Percentiles rank a stretch among this genome's conserved stretches.
Conservation (phyloP, 139 green algal genomes). For the Volvox reticuliferus region DNA sequence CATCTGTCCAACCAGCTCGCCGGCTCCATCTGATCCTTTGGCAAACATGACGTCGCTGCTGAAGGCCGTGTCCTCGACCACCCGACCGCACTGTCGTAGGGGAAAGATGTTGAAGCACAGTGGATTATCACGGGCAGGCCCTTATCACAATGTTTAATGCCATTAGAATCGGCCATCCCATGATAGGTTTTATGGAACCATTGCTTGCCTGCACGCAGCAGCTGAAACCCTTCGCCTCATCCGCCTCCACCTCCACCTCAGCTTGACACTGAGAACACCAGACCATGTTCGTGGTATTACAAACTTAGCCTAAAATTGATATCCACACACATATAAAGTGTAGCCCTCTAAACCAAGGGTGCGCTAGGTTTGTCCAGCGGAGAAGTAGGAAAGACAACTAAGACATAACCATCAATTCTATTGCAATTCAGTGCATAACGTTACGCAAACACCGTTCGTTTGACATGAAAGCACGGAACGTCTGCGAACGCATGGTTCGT, state of each 20-base stretch:
- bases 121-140: too few species aligned
- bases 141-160: too few species aligned
- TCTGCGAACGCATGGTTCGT: too few species aligned
- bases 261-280: constrained; percentile 42
- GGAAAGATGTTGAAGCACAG: not conserved
- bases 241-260: constrained; percentile 78
- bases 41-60: constrained; percentile 89
- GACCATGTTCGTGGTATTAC: not conserved
- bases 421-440: too few species aligned
- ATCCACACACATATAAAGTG: too few species aligned
- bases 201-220: constrained; percentile 76
- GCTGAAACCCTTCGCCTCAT: constrained; percentile 86
- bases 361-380: too few species aligned
- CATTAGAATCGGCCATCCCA: not conserved
- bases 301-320: too few species aligned
- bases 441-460: too few species aligned
- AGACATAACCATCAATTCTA: too few species aligned
- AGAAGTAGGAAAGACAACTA: too few species aligned
- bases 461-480: too few species aligned
- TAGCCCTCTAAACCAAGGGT: too few species aligned
- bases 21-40: constrained; percentile 86
- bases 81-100: constrained; percentile 77
- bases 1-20: constrained; percentile 86
- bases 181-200: not conserved
- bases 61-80: constrained; percentile 94